Evolutionary conservation across 1,284 basidiomycete genomes (phyloP), one percentile per base, ranked within the genome.

Genomic region (Puccinia triticina): DNA sequence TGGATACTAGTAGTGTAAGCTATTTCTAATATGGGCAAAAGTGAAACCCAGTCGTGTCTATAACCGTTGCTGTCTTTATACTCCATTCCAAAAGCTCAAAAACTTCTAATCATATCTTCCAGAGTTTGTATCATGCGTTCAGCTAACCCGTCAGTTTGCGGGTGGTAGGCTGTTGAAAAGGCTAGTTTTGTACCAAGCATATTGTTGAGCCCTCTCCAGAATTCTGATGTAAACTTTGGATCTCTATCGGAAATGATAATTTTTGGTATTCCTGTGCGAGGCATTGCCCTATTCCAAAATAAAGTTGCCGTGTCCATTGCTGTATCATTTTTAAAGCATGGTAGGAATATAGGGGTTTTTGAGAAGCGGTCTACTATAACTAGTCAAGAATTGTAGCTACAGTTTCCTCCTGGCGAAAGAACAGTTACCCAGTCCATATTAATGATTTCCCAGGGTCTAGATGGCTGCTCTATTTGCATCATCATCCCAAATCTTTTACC

Each of bases 1-100:
- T 59, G 55, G 8, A 59, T 21, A 7, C 10, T 10, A 10, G 55
- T 59, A 10, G 10, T 59, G 55, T 59, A 59, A 10, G 55, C 55
- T 59, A 59, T 10, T 59, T 59, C 55, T 59, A 59, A 21, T n/a
- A 21, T 21, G 8, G 55, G 55, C 23, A 59, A 29, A 10, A 59
- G 23, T 7, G 55, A 10, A 21, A 59, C 55, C 73, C 73, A 75
- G 29, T 75, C 73, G 55, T 75, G 73, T 29, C 29, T 55, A 34
- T 4, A 57, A 7, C 18, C 53, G 23, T 59, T 21, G 8, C 10
- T 10, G 55, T 59, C 55, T 21, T 59, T 59, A 59, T 12, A 69
- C 32, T 69, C 66, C 21, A 69, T 8, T 7, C 66, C 66, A 69
- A 8, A 69, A 46, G 66, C 23, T 8, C 66, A 69, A 34, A 37